phyloP scores from a whole-genome alignment of 1,284 basidiomycete genomes.

The Schizopora paradoxa region DNA sequence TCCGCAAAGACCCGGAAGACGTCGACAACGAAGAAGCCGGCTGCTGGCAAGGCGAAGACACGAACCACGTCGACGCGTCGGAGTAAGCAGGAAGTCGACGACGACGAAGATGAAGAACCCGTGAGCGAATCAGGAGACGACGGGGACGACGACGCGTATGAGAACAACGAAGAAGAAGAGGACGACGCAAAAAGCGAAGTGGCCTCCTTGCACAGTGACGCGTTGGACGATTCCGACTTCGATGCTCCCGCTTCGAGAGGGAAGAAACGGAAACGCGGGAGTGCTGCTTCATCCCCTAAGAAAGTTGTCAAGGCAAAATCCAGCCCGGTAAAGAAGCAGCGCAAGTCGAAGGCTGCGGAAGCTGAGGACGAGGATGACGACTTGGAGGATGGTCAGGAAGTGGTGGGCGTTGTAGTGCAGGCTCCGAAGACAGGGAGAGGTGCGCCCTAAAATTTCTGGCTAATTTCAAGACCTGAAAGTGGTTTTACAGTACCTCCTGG shows the following conservation, averaged over 20 bases:
- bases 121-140: conserved; percentile 15
- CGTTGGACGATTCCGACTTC: conserved; percentile 32
- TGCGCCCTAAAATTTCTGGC: conserved; percentile 30
- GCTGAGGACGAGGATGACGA: conserved; percentile 40
- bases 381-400: conserved; percentile 60
- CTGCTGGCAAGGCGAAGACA: no score
- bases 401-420: conserved; percentile 63
- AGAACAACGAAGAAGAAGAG: conserved; percentile 14
- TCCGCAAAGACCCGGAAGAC: no score
- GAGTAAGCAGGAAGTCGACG: no score
- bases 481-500: conserved; percentile 67
- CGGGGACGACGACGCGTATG: conserved; percentile 25
- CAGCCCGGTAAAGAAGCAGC: conserved; percentile 21
- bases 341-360: conserved; percentile 30
- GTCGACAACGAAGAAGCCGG: no score
- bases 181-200: conserved; percentile 17
- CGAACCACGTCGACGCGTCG: no score
- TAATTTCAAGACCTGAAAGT: conserved; percentile 1
- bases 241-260: conserved; percentile 17
- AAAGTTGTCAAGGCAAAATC: conserved; percentile 18
- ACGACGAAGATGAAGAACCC: background rate
- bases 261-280: conserved; percentile 34
- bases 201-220: conserved; percentile 30
- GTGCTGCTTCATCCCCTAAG: conserved; percentile 7
- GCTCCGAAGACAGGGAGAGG: conserved; percentile 80